Evolutionary conservation across 805 yeast species (phyloP), one percentile per base, ranked within the genome.

Genomic region (Yarrowia osloensis): DNA sequence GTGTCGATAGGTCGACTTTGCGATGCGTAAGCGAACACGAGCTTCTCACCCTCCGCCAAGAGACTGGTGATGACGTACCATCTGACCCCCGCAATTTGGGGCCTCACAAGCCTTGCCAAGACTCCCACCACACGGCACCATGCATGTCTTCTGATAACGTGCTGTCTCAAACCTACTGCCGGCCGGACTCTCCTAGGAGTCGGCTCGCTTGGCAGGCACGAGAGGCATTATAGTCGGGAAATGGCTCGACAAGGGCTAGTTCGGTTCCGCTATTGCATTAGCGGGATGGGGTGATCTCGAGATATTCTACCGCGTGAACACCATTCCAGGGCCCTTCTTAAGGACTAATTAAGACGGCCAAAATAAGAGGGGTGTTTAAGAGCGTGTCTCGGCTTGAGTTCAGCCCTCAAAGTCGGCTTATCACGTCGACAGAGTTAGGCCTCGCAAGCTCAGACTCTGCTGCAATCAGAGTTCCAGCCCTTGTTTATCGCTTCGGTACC

Each of bases 121-220:
- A 15, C 59, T 1, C 29, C 42, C 29, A 35, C 61, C 61, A 37
- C 17, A 54, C 61, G 61, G 61, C 61, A 54, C 61, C 61, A 54
- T 54, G 61, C 61, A 54, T 37, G 61, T 35, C 44, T 35, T 37
- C 61, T 54, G 61, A 54, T 54, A 54, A 54, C 61, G 61, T 35
- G 59, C 42, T 31, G 40, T 33, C 40, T 50, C 40, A 33, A 50
- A 50, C 40, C 40, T 50, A 22, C n/a, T n/a, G n/a, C n/a, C n/a
- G n/a, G n/a, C n/a, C n/a, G n/a, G n/a, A n/a, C n/a, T n/a, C n/a
- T 11, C 54, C n/a, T 9, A 22, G 21, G 40, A 8, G 40, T 15
- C 29, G 3, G 15, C 4, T 9, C 24, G 33, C 55, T 50, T 50
- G 40, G 57, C 57, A 50, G 57, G 57, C 40, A 50, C 57, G 8